Percentiles rank a stretch among this genome's conserved stretches.
These are phyloP conservation scores for Pelargonium cotyledonis DNA, from an alignment of 441 rosid genomes.

Conservation along the genomic window DNA sequence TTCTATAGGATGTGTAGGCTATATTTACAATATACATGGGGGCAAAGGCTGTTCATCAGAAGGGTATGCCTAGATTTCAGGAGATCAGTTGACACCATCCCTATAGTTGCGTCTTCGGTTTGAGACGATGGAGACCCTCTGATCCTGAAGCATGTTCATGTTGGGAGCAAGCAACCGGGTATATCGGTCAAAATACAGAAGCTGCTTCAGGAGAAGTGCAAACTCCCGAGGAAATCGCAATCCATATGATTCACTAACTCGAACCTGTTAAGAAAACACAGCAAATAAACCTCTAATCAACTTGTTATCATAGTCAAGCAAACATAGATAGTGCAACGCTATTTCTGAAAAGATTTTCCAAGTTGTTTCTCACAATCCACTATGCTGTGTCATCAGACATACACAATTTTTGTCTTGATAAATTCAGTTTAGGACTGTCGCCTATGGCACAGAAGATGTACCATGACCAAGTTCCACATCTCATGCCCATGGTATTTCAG, in stretches of 20 bases:
- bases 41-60: background rate
- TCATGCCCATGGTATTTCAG: background rate
- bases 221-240: slow-evolving; percentile 86
- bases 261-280: slow-evolving; percentile 42
- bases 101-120: slow-evolving; percentile 48
- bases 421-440: no score
- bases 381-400: background rate
- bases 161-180: slow-evolving; percentile 87
- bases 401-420: no score
- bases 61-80: background rate
- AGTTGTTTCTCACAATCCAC: background rate
- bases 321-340: background rate
- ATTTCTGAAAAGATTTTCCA: background rate
- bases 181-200: slow-evolving; percentile 87
- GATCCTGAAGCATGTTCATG: slow-evolving; percentile 96
- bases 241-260: slow-evolving; percentile 85
- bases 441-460: background rate
- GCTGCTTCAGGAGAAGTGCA: slow-evolving; percentile 94
- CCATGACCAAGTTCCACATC: background rate
- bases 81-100: slow-evolving; percentile 33
- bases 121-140: slow-evolving; percentile 72
- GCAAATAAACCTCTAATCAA: background rate
- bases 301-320: background rate
- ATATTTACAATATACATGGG: background rate
- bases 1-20: slow-evolving; percentile 1